Base-by-base conservation (phyloP, 768 basidiomycete genomes). In the Rhizopogon rudus region DNA sequence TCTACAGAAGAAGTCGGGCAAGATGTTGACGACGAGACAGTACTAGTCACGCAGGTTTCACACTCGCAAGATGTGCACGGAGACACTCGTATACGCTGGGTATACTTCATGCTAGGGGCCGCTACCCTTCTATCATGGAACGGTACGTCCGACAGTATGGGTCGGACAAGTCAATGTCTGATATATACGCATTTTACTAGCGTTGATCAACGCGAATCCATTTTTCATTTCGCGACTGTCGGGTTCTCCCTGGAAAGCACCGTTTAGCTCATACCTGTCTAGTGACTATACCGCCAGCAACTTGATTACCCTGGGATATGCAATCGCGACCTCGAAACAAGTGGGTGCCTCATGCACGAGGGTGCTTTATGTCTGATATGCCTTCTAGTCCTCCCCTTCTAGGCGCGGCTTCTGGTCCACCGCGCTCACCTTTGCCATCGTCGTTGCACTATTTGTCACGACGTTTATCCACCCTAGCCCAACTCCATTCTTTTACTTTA, bases 111-210 rank as follows among this genome's bases (percentile, higher is more conserved):
- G 22, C 69, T 94, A 16, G 92, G 93, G 3, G 86, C 86, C 54
- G 87, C 90, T 17, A 80, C 87, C 3, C 77, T 97, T 6, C 71
- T 97, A 16, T 86, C 91, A 29, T 97, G 93, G 93, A 96, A 94
- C 65, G 92, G 93, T 93, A 67, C 65, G 79, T 62, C 9, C 17
- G 13, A 14, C 49, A 46, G 51, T 14, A 13, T 20, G 20, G 22
- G 5, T 25, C 4, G 25, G 33, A 33, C 9, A 14, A 37, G 37
- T 37, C 8, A 6, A 28, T 55, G 51, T 54, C 58, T 42, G 56
- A 52, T 8, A 50, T 14, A n/a, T 22, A 22, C 17, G 6, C 8
- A 37, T 33, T 29, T 37, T 40, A 12, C 20, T 55, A 96, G 93
- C 86, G 1, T 74, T 94, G 64, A 93, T 97, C 25, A 96, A 91